Percentiles rank a stretch among this genome's conserved stretches.
phyloP scores from a whole-genome alignment of 768 basidiomycete genomes.

The Trametes cingulata region DNA sequence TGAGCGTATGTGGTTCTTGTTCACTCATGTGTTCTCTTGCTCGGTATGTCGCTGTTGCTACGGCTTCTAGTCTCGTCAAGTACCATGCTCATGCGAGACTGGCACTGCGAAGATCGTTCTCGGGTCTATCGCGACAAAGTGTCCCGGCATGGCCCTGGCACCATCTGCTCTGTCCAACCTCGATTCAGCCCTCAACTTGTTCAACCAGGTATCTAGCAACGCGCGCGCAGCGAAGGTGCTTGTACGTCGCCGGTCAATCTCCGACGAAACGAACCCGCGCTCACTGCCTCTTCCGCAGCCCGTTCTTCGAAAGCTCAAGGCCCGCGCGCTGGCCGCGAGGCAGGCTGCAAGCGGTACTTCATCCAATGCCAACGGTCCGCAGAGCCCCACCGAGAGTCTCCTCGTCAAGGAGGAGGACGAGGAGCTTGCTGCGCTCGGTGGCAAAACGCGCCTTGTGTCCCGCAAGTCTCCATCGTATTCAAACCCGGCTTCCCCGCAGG shows the following conservation, averaged over 20 bases:
- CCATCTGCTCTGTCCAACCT: slow-evolving; percentile 67
- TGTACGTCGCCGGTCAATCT: slow-evolving; percentile 38
- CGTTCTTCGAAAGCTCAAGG: slow-evolving; percentile 58
- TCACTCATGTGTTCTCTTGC: slow-evolving; percentile 73
- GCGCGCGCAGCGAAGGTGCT: slow-evolving; percentile 59
- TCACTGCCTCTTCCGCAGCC: slow-evolving; percentile 41
- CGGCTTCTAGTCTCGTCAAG: neutral
- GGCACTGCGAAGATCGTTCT: slow-evolving; percentile 54
- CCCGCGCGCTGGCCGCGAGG: slow-evolving; percentile 41
- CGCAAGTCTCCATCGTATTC: slow-evolving; percentile 48
- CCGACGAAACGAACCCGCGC: neutral
- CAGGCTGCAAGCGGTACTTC: slow-evolving; percentile 3
- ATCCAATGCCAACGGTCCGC: slow-evolving; percentile 30
- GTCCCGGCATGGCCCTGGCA: slow-evolving; percentile 60
- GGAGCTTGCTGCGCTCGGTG: slow-evolving; percentile 60
- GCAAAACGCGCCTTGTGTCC: slow-evolving; percentile 62
- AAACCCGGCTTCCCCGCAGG: slow-evolving; percentile 25
- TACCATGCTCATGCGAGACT: neutral
- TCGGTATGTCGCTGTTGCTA: slow-evolving; percentile 41
- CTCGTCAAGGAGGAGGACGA: slow-evolving; percentile 60
- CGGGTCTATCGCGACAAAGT: slow-evolving; percentile 66
- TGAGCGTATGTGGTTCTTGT: slow-evolving; percentile 72
- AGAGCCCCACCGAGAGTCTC: slow-evolving; percentile 30
- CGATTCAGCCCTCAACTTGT: slow-evolving; percentile 61
- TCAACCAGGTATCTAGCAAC: slow-evolving; percentile 49